phyloP scores from a whole-genome alignment of 2,329 filamentous ascomycete genomes.

The Aspergillus fumigatiaffinis region DNA sequence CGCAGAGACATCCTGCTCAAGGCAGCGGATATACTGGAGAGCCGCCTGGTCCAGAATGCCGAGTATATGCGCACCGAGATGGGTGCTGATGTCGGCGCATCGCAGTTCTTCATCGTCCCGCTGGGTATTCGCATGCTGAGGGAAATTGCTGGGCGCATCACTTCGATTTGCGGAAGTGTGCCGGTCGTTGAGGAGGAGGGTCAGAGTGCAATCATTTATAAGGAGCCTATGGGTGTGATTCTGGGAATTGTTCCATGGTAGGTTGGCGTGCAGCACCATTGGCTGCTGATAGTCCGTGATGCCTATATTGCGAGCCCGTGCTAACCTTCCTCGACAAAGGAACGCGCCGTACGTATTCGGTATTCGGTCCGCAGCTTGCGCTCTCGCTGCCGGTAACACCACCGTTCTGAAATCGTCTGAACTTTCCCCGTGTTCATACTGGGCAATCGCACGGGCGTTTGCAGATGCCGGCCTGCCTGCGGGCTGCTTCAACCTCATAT shows the following conservation, averaged over 20 bases:
- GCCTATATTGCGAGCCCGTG: not conserved
- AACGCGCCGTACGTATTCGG: slow-evolving; percentile 53
- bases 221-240: slow-evolving; percentile 73
- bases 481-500: slow-evolving; percentile 72
- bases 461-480: slow-evolving; percentile 69
- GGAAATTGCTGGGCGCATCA: slow-evolving; percentile 48
- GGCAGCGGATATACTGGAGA: slow-evolving; percentile 56
- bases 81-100: slow-evolving; percentile 40
- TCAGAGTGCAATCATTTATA: slow-evolving; percentile 61
- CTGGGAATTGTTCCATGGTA: slow-evolving; percentile 77
- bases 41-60: slow-evolving; percentile 49
- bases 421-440: slow-evolving; percentile 58
- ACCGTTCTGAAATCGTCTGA: slow-evolving; percentile 69
- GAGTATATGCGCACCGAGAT: slow-evolving; percentile 57
- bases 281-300: not conserved
- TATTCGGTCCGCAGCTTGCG: slow-evolving; percentile 51
- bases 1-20: slow-evolving; percentile 68
- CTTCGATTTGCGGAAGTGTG: slow-evolving; percentile 46
- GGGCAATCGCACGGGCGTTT: slow-evolving; percentile 58
- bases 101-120: slow-evolving; percentile 28
- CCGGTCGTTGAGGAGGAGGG: slow-evolving; percentile 48
- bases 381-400: slow-evolving; percentile 69
- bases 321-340: slow-evolving; percentile 28
- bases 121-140: slow-evolving; percentile 39
- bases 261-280: slow-evolving; percentile 2